A percentile compares a stretch with the other conserved stretches of the same genome.
Evolutionary conservation across 164 flowering plant genomes (phyloP).

Genomic region (Brasenia schreberi): DNA sequence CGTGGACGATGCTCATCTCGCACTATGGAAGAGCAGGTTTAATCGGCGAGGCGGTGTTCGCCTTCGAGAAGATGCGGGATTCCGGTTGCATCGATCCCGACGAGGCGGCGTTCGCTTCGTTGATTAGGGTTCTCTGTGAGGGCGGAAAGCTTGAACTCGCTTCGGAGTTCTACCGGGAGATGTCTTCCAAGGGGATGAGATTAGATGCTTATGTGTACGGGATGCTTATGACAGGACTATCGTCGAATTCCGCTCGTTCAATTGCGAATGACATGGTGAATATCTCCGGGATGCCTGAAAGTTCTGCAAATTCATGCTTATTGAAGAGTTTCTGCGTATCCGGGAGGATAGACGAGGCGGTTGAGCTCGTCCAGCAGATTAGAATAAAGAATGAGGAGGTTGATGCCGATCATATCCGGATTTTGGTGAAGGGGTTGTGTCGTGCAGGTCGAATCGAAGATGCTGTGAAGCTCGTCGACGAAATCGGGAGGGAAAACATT

Average conservation of each 20-base stretch:
- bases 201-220: slow-evolving; percentile 27
- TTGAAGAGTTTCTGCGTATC: slow-evolving; percentile 57
- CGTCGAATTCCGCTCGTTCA: slow-evolving; percentile 21
- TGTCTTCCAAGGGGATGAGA: slow-evolving; percentile 32
- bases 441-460: slow-evolving; percentile 44
- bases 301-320: slow-evolving; percentile 25
- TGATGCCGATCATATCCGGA: slow-evolving; percentile 26
- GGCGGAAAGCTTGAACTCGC: slow-evolving; percentile 59
- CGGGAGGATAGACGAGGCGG: slow-evolving; percentile 52
- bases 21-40: slow-evolving; percentile 48
- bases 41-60: slow-evolving; percentile 38
- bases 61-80: slow-evolving; percentile 53
- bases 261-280: slow-evolving; percentile 61
- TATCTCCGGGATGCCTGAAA: slow-evolving; percentile 30
- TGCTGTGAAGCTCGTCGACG: slow-evolving; percentile 54
- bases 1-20: slow-evolving; percentile 65
- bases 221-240: slow-evolving; percentile 35
- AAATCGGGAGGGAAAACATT: slow-evolving; percentile 42
- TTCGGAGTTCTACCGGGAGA: slow-evolving; percentile 64
- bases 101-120: slow-evolving; percentile 25
- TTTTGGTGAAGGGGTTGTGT: slow-evolving; percentile 61
- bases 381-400: slow-evolving; percentile 25
- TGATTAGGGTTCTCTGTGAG: slow-evolving; percentile 36
- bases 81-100: slow-evolving; percentile 43
- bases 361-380: slow-evolving; percentile 48